A percentile compares a stretch with the other conserved stretches of the same genome.
phyloP scores from a whole-genome alignment of 148 eudicot genomes.

The Silene latifolia region DNA sequence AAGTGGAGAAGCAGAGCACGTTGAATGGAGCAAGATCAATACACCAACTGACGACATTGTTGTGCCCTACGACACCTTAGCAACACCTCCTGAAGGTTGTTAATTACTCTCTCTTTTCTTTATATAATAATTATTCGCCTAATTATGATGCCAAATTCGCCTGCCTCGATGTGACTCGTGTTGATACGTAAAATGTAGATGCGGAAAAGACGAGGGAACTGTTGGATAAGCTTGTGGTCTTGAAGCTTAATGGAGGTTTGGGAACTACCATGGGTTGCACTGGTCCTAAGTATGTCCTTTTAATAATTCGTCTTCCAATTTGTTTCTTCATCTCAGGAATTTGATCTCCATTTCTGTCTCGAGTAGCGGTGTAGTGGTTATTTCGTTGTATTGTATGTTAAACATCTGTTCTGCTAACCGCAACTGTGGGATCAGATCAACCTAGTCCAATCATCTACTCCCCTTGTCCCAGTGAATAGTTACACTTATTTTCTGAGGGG shows the following conservation, averaged over 20 bases:
- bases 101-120: background rate
- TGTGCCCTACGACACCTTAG: slow-evolving; percentile 13
- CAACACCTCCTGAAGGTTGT: slow-evolving; percentile 29
- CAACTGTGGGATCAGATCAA: too few species aligned
- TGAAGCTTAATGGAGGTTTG: slow-evolving; percentile 99
- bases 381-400: background rate
- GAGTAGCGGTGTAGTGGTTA: background rate
- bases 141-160: background rate
- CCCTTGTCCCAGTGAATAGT: too few species aligned
- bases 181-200: slow-evolving; percentile 33
- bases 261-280: slow-evolving; percentile 99
- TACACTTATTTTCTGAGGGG: too few species aligned
- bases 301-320: slow-evolving; percentile 4
- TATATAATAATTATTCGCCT: background rate
- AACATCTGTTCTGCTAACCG: background rate
- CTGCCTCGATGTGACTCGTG: background rate
- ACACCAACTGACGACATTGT: slow-evolving; percentile 12
- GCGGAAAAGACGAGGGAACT: slow-evolving; percentile 55
- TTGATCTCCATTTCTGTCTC: background rate
- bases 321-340: background rate
- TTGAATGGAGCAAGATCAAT: slow-evolving; percentile 15
- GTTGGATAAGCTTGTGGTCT: slow-evolving; percentile 92
- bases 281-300: slow-evolving; percentile 82
- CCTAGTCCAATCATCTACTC: background rate
- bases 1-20: slow-evolving; percentile 18